A percentile compares a stretch with the other conserved stretches of the same genome.
Evolutionary conservation across 441 rosid genomes (phyloP).

Genomic region (Geranium incanum): DNA sequence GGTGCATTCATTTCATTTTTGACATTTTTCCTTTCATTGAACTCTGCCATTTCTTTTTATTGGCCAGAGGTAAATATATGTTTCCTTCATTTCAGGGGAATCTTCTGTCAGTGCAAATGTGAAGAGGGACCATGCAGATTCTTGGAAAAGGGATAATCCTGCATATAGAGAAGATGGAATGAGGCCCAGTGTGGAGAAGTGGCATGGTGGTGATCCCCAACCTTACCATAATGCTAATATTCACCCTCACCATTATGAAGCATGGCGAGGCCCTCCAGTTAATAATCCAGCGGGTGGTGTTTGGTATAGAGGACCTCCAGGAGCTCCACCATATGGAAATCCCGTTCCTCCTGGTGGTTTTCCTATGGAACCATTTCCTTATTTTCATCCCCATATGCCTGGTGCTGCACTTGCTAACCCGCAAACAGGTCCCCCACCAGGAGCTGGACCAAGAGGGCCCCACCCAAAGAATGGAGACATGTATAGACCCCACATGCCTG

Average conservation of each 20-base stretch:
- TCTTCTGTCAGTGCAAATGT: slow-evolving; percentile 32
- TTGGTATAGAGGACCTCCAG: slow-evolving; percentile 87
- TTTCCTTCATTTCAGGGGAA: slow-evolving; percentile 32
- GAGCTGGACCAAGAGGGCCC: slow-evolving; percentile 69
- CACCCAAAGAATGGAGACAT: slow-evolving; percentile 60
- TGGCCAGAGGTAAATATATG: background rate
- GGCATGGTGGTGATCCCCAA: slow-evolving; percentile 54
- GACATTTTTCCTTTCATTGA: background rate
- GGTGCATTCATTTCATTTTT: background rate
- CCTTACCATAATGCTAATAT: slow-evolving; percentile 49
- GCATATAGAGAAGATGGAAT: slow-evolving; percentile 51
- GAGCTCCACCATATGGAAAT: slow-evolving; percentile 62
- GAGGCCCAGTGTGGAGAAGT: slow-evolving; percentile 48
- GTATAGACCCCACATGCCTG: slow-evolving; percentile 76
- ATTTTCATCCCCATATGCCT: slow-evolving; percentile 65
- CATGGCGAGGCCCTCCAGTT: slow-evolving; percentile 75
- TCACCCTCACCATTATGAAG: slow-evolving; percentile 58
- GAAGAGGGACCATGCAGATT: slow-evolving; percentile 34
- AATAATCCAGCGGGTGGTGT: slow-evolving; percentile 77
- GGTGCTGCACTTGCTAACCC: slow-evolving; percentile 46
- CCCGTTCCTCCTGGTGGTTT: slow-evolving; percentile 74
- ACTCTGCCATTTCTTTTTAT: background rate
- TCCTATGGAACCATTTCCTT: slow-evolving; percentile 82
- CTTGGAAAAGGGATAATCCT: slow-evolving; percentile 67
- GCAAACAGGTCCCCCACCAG: slow-evolving; percentile 50